Percentiles rank a stretch among this genome's conserved stretches.
These are phyloP conservation scores for Cladophialophora psammophila DNA, from an alignment of 2,329 filamentous ascomycete genomes.

Conservation along the genomic window DNA sequence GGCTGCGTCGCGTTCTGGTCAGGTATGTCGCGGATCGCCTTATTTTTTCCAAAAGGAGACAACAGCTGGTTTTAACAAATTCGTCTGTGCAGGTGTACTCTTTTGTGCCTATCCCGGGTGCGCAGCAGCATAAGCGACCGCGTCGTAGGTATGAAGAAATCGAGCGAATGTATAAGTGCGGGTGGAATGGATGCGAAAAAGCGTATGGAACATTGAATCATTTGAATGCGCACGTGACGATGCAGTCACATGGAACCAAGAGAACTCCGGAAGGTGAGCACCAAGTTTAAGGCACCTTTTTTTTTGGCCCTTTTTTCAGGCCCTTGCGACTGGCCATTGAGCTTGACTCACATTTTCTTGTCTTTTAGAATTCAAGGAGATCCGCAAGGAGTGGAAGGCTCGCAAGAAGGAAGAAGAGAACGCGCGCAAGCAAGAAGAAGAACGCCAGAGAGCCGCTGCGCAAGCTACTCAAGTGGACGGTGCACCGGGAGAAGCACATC, in stretches of 20 bases:
- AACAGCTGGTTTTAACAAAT: background rate
- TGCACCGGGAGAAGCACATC: conserved; percentile 53
- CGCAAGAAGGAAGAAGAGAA: conserved; percentile 99
- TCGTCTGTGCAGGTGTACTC: conserved; percentile 77
- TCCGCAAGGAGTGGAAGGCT: conserved; percentile 98
- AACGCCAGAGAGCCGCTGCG: conserved; percentile 70
- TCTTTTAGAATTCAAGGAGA: conserved; percentile 90
- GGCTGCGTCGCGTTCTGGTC: conserved; percentile 67
- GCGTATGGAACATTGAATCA: conserved; percentile 98
- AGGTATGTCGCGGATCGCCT: conserved; percentile 52
- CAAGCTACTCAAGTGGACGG: conserved; percentile 61
- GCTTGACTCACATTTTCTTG: conserved; percentile 23
- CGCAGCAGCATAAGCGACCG: conserved; percentile 93
- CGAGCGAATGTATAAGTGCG: conserved; percentile 99
- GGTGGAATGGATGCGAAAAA: conserved; percentile 98
- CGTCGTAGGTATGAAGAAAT: conserved; percentile 96
- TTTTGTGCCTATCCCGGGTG: conserved; percentile 95
- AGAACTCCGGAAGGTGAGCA: conserved; percentile 93
- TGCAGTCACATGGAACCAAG: conserved; percentile 96
- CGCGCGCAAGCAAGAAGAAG: conserved; percentile 86
- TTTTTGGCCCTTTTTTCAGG: conserved; percentile 13
- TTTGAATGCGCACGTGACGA: conserved; percentile 96
- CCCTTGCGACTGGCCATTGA: background rate
- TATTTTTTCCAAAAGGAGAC: background rate
- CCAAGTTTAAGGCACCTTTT: conserved; percentile 21